Evolutionary conservation across 345 rosid genomes (phyloP), one percentile per base, ranked within the genome.

Genomic region (Citrus unshiu): DNA sequence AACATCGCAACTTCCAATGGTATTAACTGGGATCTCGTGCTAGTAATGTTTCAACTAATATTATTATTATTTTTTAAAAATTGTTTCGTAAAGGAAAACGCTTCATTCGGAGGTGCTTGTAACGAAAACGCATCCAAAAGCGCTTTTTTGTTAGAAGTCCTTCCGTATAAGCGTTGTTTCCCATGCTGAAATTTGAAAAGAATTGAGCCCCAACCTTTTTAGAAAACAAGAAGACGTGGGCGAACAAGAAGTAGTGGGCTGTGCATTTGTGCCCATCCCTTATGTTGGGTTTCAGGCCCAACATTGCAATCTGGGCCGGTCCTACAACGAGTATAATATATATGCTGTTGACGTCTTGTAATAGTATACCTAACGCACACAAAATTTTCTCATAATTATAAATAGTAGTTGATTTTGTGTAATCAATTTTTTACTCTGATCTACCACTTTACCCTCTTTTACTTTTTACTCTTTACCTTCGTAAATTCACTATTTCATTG

Each of bases 1-100:
- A 75, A 63, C 70, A 64, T 64, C 70, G 8, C 78, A 75, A 64
- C 70, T 30, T 49, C 70, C 58, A 14, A 74, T 39, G 9, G 77
- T 40, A 25, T 58, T 61, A 25, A 9, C 18, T 6, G 30, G 24
- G 43, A 74, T 74, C 77, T 74, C 27, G 59, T 25, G 57, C 35
- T 18, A 18, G 21, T 14, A 16, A 74, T 16, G 13, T 25, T 7
- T 61, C 16, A 74, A 74, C 34, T 46, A 40, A 61, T n/a, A n/a
- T n/a, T n/a, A n/a, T n/a, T n/a, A n/a, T n/a, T n/a, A n/a, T n/a
- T n/a, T n/a, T n/a, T n/a, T n/a, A n/a, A 40, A 4, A 27, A 4
- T 25, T 25, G 29, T 61, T 61, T 61, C 13, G 14, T 61, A 29
- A 29, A 14, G 32, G 0, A 60, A 29, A 27, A 51, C 57, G 21